These are phyloP conservation scores for Chloridella minuta DNA, from an alignment of 352 stramenopile species.

Conservation along the genomic window DNA sequence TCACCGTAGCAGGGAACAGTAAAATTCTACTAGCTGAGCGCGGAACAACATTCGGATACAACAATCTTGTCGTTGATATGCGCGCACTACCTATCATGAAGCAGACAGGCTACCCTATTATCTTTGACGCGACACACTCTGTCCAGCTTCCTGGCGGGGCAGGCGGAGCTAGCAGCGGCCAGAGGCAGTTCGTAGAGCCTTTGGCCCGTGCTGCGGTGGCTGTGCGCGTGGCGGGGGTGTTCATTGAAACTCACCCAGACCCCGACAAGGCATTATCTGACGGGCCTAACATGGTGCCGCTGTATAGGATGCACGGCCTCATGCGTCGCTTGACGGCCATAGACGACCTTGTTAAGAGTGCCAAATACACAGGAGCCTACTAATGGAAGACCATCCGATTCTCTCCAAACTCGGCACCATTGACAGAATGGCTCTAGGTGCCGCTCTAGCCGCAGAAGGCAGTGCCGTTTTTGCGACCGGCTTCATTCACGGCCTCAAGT, in stretches of 20 bases:
- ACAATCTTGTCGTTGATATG: conserved; percentile 41
- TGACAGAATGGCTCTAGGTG: no score
- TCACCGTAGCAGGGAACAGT: conserved; percentile 16
- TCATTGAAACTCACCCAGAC: conserved; percentile 28
- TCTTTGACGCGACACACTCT: conserved; percentile 47
- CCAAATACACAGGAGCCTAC: no score
- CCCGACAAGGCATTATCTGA: no score
- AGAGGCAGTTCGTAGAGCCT: conserved; percentile 39
- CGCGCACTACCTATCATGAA: conserved; percentile 37
- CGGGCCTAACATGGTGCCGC: no score
- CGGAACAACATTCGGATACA: conserved; percentile 45
- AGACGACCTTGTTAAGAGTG: no score
- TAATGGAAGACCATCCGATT: no score
- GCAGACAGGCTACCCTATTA: conserved; percentile 25
- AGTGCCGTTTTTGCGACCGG: no score
- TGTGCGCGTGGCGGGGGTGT: conserved; percentile 45
- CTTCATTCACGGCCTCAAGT: no score
- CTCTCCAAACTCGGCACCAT: no score
- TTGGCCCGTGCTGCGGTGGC: conserved; percentile 30
- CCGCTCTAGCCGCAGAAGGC: no score
- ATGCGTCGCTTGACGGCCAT: no score
- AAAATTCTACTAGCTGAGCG: conserved; percentile 44
- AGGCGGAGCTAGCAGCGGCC: conserved; percentile 23
- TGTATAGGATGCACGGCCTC: no score
- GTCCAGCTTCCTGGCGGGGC: conserved; percentile 13